Base-by-base conservation (phyloP, 345 rosid genomes). In the Triadica sebifera region DNA sequence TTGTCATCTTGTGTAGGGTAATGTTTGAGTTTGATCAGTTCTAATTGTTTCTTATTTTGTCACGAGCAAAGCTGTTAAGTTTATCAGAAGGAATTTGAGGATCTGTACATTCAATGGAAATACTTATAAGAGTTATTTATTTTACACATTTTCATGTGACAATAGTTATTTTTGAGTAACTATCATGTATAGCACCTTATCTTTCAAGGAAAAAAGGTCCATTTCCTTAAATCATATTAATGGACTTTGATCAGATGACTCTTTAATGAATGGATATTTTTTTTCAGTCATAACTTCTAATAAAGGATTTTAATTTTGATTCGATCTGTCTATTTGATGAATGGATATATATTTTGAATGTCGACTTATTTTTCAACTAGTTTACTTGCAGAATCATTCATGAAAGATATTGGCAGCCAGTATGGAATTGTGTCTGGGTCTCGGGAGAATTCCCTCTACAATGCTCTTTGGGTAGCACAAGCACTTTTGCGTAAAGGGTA, bases 401-500 rank as follows among this genome's bases (percentile, higher is more conserved):
- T 39, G 52, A 84, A 85, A 73, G 87, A 86, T 37, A 93, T 95
- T 70, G 99, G 99, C 73, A 95, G 99, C 82, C 93, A 90, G 75
- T 71, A 85, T 78, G 96, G 97, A 69, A 93, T 95, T 72, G 82
- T 87, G 67, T 85, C 98, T 67, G 96, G 89, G 55, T 86, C 99
- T 79, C 89, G 93, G 49, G 96, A 95, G 85, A 95, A 95, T 74
- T 87, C 99, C 52, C 91, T 95, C 55, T 95, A 93, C 74, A 90
- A 86, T 87, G 94, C 94, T 72, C 89, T 95, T 19, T 95, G 99
- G 99, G 98, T 88, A 70, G 99, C 98, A 11, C 99, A 95, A 87
- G 98, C 94, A 56, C 83, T 95, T 67, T 85, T 95, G 39, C 96
- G 93, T 60, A 95, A 95, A 88, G 99, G 99, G 99, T 95, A 90